These are phyloP conservation scores for Plasmodium berghei DNA, from an alignment of 169 alveolate genomes.

Conservation along the genomic window DNA sequence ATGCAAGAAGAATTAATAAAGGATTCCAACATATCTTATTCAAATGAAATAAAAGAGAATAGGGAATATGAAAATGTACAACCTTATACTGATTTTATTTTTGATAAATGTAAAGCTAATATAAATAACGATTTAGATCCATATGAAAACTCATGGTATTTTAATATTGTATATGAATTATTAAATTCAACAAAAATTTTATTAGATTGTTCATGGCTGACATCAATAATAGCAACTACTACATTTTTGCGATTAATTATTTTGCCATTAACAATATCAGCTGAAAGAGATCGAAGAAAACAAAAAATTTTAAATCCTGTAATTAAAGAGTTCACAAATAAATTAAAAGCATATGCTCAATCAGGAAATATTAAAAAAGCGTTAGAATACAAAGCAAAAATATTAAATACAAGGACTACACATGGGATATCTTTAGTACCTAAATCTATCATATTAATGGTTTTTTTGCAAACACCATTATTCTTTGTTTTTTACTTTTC, in stretches of 20 bases:
- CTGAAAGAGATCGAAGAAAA: constrained; percentile 82
- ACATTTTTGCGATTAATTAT: constrained; percentile 76
- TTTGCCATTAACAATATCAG: constrained; percentile 81
- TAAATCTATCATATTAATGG: constrained; percentile 79
- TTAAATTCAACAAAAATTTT: constrained; percentile 43
- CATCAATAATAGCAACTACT: constrained; percentile 72
- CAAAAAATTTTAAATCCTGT: constrained; percentile 81
- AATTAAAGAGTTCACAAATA: constrained; percentile 79
- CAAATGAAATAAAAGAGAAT: not conserved
- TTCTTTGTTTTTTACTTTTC: constrained; percentile 84
- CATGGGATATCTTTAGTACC: constrained; percentile 77
- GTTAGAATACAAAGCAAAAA: constrained; percentile 60
- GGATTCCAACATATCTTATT: no score
- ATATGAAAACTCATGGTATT: constrained; percentile 62
- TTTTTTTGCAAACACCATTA: constrained; percentile 79
- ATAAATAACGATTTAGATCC: constrained; percentile 28
- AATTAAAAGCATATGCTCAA: constrained; percentile 78
- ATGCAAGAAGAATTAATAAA: no score
- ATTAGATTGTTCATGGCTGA: constrained; percentile 57
- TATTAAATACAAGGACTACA: constrained; percentile 77
- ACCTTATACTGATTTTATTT: constrained; percentile 43
- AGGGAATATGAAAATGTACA: not conserved
- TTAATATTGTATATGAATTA: constrained; percentile 36
- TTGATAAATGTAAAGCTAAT: constrained; percentile 45
- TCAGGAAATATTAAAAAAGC: constrained; percentile 65